Evolutionary conservation across 108 stramenopile genomes (phyloP), one percentile per base, ranked within the genome.

Genomic region (Pseudonitzschia multistriata): DNA sequence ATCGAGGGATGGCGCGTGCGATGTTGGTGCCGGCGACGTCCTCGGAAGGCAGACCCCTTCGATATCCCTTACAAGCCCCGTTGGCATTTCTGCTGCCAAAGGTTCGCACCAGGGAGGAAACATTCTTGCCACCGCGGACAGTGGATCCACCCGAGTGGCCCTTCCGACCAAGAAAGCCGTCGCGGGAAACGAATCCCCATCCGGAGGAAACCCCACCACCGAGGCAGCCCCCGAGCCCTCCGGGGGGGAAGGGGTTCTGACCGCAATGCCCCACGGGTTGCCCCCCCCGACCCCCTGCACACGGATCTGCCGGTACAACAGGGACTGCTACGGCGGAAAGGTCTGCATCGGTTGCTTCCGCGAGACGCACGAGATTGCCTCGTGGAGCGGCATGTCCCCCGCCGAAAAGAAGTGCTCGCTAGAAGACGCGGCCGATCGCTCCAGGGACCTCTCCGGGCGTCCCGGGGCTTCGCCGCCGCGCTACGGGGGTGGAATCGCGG

Each of bases 301-400:
- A 36, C 74, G 88, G 17, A 89, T 89, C 60, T 89, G 88, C 42
- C 77, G 88, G 10, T 89, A 89, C 71, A 89, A 89, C 71, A 11
- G 71, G 24, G 57, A 85, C 33, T 79, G 87, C 40, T 84, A 73
- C 49, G 76, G 80, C 53, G 88, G 88, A 28, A 53, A 79, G 62
- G 85, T 89, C 19, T 89, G 88, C 57, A 82, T 89, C 25, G 88
- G 88, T 37, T 89, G 88, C 62, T 89, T 78, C 62, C 82, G 88
- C 24, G 88, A 89, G 52, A 73, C 82, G 19, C 87, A 77, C 60
- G 88, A 89, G 69, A 87, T 89, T 63, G 49, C 70, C 29, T 50
- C 21, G 19, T 89, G 88, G 88, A 68, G 67, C 49, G 71, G 79
- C 21, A 82, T 88, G 83, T 60, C 79, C 19, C 24, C 78, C 0